Conservation (phyloP, 2,329 filamentous ascomycete genomes). For the Microcyclospora tardicrescens region DNA sequence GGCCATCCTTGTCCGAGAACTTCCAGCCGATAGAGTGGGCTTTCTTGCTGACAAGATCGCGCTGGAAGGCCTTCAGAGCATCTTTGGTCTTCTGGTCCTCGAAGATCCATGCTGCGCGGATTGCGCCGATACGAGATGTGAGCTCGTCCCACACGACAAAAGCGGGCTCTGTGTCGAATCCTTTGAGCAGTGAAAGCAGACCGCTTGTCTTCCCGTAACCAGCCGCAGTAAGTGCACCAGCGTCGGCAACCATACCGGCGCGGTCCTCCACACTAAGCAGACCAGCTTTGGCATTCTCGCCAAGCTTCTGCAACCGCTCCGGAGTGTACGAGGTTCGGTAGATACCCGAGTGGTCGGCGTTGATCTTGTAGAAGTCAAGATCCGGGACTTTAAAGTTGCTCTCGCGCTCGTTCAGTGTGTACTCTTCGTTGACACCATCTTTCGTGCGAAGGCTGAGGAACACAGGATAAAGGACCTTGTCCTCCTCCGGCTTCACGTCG, state of each 20-base stretch:
- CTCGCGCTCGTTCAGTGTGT: constrained; percentile 62
- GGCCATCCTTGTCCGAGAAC: constrained; percentile 72
- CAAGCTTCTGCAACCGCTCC: constrained; percentile 74
- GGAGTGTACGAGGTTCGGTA: constrained; percentile 83
- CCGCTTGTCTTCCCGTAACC: constrained; percentile 92
- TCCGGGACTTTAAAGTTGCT: constrained; percentile 63
- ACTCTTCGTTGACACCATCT: constrained; percentile 64
- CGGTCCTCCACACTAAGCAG: constrained; percentile 78
- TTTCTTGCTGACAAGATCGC: constrained; percentile 61
- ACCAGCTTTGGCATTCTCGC: constrained; percentile 68
- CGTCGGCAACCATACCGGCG: constrained; percentile 81
- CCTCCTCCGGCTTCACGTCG: constrained; percentile 87
- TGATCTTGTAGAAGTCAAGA: constrained; percentile 89
- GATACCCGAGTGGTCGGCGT: constrained; percentile 84
- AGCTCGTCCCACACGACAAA: constrained; percentile 96
- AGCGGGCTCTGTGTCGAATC: constrained; percentile 67
- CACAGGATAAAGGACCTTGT: constrained; percentile 75
- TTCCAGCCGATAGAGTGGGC: constrained; percentile 81
- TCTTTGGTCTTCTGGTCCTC: constrained; percentile 62
- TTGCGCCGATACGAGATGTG: constrained; percentile 59
- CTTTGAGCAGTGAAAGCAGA: constrained; percentile 70
- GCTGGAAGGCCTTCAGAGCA: constrained; percentile 71
- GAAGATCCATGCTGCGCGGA: constrained; percentile 79
- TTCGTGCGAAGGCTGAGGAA: constrained; percentile 77
- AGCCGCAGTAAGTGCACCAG: constrained; percentile 74